phyloP scores from a whole-genome alignment of 148 eudicot species.

The Rhododendron molle region DNA sequence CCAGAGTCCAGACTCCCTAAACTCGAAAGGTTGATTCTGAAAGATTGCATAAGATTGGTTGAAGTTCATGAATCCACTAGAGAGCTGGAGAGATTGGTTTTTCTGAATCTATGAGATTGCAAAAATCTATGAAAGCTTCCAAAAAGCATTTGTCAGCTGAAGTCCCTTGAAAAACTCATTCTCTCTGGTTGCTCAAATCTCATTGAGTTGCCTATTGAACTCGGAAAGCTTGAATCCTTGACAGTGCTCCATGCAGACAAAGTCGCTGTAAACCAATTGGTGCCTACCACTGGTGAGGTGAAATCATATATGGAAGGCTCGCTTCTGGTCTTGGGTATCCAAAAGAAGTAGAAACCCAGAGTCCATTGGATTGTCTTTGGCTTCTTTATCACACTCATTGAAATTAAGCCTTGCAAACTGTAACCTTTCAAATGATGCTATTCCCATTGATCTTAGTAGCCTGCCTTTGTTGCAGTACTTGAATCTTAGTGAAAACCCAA shows the following conservation, averaged over 20 bases:
- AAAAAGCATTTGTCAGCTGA: not conserved
- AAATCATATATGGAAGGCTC: not conserved
- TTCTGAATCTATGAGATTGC: constrained; percentile 9
- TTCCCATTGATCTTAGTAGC: not conserved
- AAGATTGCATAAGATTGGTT: constrained; percentile 6
- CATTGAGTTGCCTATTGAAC: not conserved
- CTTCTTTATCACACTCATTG: not conserved
- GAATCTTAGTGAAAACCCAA: constrained; percentile 5
- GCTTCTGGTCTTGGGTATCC: not conserved
- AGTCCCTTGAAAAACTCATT: constrained; percentile 2
- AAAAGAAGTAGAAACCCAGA: not conserved
- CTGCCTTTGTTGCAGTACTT: not conserved
- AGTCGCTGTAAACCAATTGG: not conserved
- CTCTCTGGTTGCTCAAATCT: constrained; percentile 15
- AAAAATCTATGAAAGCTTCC: constrained; percentile 12
- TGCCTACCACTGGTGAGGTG: not conserved
- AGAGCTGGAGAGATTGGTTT: not conserved
- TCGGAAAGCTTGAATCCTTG: constrained; percentile 3
- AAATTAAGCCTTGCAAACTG: not conserved
- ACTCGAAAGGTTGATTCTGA: not conserved
- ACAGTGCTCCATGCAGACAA: not conserved
- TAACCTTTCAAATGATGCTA: not conserved
- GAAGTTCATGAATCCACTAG: constrained; percentile 15
- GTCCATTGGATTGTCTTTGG: not conserved
- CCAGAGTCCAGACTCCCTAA: constrained; percentile 1